Percentiles rank a stretch among this genome's conserved stretches.
Evolutionary conservation across 352 stramenopile species (phyloP).

Genomic region (Phytophthora multivora): DNA sequence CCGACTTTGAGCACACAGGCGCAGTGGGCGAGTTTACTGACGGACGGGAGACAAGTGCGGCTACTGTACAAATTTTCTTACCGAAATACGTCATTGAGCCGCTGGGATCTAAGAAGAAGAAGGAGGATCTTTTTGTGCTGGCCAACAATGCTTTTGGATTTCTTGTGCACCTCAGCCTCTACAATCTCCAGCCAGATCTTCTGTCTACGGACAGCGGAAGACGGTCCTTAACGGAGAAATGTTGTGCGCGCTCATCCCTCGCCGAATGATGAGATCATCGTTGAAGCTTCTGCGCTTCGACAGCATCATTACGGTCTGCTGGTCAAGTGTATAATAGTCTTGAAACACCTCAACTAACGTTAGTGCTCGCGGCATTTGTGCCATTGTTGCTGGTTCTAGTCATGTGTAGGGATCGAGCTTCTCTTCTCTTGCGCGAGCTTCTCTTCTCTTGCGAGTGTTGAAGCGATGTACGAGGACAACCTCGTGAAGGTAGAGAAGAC

Average conservation of each 20-base stretch:
- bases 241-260: constrained; percentile 58
- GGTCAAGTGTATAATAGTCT: too few relatives aligned
- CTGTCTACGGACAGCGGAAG: constrained; percentile 39
- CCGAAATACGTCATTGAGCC: constrained; percentile 46
- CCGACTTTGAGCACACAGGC: constrained; percentile 38
- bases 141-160: constrained; percentile 50
- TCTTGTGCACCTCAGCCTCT: constrained; percentile 47
- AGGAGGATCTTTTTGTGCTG: constrained; percentile 27
- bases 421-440: too few relatives aligned
- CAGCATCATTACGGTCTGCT: constrained; percentile 28
- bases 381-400: too few relatives aligned
- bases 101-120: constrained; percentile 60
- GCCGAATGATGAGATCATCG: constrained; percentile 62
- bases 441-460: too few relatives aligned
- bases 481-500: too few relatives aligned
- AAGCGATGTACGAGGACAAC: too few relatives aligned
- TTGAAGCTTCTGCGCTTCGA: constrained; percentile 58
- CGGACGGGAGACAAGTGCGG: constrained; percentile 52
- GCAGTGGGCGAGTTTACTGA: constrained; percentile 40
- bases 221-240: constrained; percentile 44
- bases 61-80: constrained; percentile 44
- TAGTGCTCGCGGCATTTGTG: too few relatives aligned
- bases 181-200: constrained; percentile 66
- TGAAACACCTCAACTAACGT: too few relatives aligned
- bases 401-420: too few relatives aligned